These are phyloP conservation scores for Starmera dryadoides DNA, from an alignment of 805 yeast species.

Conservation along the genomic window DNA sequence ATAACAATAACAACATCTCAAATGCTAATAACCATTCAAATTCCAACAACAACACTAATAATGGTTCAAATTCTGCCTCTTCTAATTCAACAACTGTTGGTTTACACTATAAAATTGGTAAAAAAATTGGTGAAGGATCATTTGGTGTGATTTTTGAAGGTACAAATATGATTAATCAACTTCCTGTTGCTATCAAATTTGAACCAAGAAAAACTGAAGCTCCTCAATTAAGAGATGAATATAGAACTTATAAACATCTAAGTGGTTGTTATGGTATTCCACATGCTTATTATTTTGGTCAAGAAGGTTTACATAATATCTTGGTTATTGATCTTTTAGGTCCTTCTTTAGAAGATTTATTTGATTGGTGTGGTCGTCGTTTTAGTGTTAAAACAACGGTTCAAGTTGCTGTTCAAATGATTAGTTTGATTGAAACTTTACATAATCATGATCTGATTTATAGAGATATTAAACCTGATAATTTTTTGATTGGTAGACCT, in stretches of 20 bases:
- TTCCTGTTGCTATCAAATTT: constrained; percentile 68
- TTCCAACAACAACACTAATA: constrained; percentile 7
- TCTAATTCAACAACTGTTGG: constrained; percentile 35
- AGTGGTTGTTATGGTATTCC: constrained; percentile 70
- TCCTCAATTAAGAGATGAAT: constrained; percentile 78
- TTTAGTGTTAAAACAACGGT: constrained; percentile 69
- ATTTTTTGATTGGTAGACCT: constrained; percentile 64
- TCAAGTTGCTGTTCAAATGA: constrained; percentile 73
- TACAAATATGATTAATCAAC: constrained; percentile 56
- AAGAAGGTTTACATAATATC: constrained; percentile 76
- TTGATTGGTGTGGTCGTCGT: constrained; percentile 82
- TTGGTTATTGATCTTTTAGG: constrained; percentile 71
- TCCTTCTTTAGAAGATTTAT: constrained; percentile 75
- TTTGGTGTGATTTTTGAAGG: constrained; percentile 85
- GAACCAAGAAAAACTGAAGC: constrained; percentile 79
- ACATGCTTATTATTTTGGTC: constrained; percentile 79
- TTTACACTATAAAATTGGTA: constrained; percentile 69
- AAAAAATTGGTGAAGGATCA: constrained; percentile 83
- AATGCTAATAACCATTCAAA: constrained; percentile 10
- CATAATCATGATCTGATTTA: constrained; percentile 74
- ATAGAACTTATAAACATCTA: constrained; percentile 66
- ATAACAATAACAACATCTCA: constrained; percentile 19
- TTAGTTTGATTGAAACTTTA: constrained; percentile 59
- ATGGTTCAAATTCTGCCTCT: background rate
- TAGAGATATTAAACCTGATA: constrained; percentile 81